These are phyloP conservation scores for Thermothelomyces thermophilus DNA, from an alignment of 2,329 filamentous ascomycete genomes.

Conservation along the genomic window DNA sequence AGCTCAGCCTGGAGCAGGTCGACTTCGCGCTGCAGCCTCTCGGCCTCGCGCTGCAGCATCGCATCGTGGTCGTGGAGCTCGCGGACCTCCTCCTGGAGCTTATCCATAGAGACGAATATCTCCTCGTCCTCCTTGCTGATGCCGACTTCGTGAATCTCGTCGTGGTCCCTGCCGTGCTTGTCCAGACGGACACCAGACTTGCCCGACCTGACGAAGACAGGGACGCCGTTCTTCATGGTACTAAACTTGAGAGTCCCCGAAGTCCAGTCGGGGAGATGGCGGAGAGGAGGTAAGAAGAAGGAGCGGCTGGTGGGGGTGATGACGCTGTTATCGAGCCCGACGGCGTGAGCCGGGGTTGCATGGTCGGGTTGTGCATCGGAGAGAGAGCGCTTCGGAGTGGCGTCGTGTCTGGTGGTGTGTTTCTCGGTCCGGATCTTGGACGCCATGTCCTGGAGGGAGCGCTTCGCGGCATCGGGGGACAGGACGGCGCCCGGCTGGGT, in stretches of 20 bases:
- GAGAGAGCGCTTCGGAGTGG: conserved; percentile 15
- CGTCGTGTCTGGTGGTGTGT: conserved; percentile 15
- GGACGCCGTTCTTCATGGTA: conserved; percentile 46
- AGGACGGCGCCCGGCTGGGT: conserved; percentile 8
- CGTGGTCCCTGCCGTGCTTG: conserved; percentile 36
- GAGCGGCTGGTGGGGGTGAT: conserved; percentile 42
- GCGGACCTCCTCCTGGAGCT: conserved; percentile 52
- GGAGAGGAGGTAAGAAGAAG: conserved; percentile 49
- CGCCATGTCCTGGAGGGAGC: conserved; percentile 25
- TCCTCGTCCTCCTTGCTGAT: conserved; percentile 49
- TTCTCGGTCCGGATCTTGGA: conserved; percentile 26
- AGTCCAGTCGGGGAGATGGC: conserved; percentile 51
- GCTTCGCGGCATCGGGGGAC: conserved; percentile 19
- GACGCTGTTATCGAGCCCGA: conserved; percentile 18
- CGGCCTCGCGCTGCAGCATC: conserved; percentile 48
- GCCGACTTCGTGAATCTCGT: conserved; percentile 43
- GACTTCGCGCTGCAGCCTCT: conserved; percentile 47
- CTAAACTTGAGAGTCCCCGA: conserved; percentile 49
- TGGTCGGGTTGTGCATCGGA: not conserved
- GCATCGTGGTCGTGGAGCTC: conserved; percentile 52
- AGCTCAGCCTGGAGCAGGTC: conserved; percentile 44
- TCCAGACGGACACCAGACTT: conserved; percentile 41
- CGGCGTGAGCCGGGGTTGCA: conserved; percentile 7
- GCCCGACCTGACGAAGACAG: conserved; percentile 50
- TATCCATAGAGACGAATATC: conserved; percentile 56